Evolutionary conservation across 176 grass and related monocot species (phyloP), one percentile per base, ranked within the genome.

Genomic region (Hsuehochloa calcarea): DNA sequence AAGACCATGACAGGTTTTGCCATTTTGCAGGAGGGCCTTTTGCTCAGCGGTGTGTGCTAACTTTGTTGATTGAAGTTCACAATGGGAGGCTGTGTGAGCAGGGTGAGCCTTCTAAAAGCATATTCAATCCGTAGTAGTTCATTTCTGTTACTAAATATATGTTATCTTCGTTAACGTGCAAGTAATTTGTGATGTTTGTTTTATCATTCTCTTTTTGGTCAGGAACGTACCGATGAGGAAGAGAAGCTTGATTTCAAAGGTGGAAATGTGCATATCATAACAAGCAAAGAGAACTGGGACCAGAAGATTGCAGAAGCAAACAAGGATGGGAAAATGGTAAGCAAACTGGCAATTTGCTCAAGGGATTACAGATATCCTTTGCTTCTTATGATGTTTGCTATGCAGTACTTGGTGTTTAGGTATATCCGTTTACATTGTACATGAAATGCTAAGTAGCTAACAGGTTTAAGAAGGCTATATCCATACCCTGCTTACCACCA

Each of bases 301-400:
- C 62, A 92, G 82, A 95, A 96, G 87, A 84, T 96, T 69, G 87
- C 75, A 56, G 90, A 99, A 89, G 96, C 96, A 87, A 92, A 93
- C 74, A 91, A 89, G 62, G 92, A 90, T 89, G 93, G 91, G 56
- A 99, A 92, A 88, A 92, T 89, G 5, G 96, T 99, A 92, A 93
- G 93, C 39, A 85, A 79, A 80, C n/a, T 67, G 9, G 3, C 50
- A 54, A 19, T 44, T 67, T 35, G 0, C 45, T 88, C 47, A 35
- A 49, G 6, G n/a, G 43, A 35, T 67, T 52, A 51, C 34, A 78
- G 5, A 37, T 26, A 13, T 43, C 26, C 0, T 60, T 58, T 43
- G 50, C 54, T 79, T 90, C 4, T 73, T 52, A 9, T 73, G 60
- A n/a, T 44, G 43, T 74, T 78, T 26, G 6, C 39, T 79, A 65